Evolutionary conservation across 345 rosid genomes (phyloP).

Genomic region (Salix exigua): DNA sequence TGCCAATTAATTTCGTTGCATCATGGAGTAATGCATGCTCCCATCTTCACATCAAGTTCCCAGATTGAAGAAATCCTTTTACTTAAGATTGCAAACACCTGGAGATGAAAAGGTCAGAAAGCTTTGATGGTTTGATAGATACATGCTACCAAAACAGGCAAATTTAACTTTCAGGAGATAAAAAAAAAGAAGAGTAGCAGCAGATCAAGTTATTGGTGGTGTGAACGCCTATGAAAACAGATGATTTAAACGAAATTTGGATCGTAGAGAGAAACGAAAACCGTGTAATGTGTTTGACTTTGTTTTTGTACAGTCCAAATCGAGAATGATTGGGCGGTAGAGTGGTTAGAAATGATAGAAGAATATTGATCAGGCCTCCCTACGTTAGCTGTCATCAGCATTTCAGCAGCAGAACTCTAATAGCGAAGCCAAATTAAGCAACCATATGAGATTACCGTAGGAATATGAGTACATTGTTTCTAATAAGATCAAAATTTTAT

Average conservation of each 20-base stretch:
- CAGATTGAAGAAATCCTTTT: not conserved
- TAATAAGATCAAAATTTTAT: no score
- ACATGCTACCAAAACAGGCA: not conserved
- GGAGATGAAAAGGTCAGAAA: not conserved
- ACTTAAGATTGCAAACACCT: not conserved
- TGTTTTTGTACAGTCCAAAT: not conserved
- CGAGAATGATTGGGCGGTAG: slow-evolving; percentile 40
- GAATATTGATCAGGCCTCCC: not conserved
- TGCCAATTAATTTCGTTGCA: no score
- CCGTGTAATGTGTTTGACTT: slow-evolving; percentile 15
- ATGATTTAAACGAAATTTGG: not conserved
- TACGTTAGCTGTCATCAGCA: slow-evolving; percentile 12
- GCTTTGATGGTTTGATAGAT: not conserved
- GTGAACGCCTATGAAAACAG: not conserved
- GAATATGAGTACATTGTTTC: no score
- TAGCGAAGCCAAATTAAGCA: not conserved
- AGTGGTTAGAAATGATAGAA: slow-evolving; percentile 27
- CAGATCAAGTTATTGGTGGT: not conserved
- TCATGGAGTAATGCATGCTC: not conserved
- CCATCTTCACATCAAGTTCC: not conserved
- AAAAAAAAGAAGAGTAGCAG: not conserved
- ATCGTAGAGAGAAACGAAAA: not conserved
- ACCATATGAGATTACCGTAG: not conserved
- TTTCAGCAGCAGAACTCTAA: not conserved
- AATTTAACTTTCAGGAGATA: not conserved